A percentile compares a stretch with the other conserved stretches of the same genome.
phyloP scores from a whole-genome alignment of 495 filamentous ascomycete species.

The Xylaria venustula region DNA sequence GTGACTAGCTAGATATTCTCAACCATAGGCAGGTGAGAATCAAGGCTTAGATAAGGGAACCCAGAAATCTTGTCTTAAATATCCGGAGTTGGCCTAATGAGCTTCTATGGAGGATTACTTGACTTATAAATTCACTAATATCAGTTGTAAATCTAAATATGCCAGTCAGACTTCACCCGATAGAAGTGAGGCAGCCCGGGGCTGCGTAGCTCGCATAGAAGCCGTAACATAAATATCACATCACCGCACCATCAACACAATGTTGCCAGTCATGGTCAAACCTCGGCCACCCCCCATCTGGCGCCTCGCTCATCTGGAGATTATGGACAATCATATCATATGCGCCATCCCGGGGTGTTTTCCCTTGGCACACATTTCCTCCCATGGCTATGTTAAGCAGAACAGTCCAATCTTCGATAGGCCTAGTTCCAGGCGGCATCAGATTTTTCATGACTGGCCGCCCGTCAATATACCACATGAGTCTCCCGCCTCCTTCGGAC shows the following conservation, averaged over 20 bases:
- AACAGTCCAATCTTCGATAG: slow-evolving; percentile 39
- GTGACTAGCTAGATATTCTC: no score
- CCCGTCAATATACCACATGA: slow-evolving; percentile 48
- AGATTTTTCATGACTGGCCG: slow-evolving; percentile 38
- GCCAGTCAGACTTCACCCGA: no score
- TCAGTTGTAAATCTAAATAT: no score
- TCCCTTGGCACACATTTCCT: slow-evolving; percentile 42
- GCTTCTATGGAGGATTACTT: no score
- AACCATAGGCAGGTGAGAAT: no score
- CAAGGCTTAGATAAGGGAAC: no score
- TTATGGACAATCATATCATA: slow-evolving; percentile 45
- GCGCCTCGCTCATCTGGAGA: slow-evolving; percentile 35
- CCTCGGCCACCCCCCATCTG: slow-evolving; percentile 37
- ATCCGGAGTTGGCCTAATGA: no score
- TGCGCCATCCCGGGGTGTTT: slow-evolving; percentile 34
- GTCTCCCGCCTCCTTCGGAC: slow-evolving; percentile 18
- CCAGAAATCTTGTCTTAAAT: no score
- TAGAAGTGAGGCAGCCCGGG: no score
- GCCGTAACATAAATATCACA: neutral
- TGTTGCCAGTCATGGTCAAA: slow-evolving; percentile 38
- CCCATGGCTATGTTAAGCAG: slow-evolving; percentile 48
- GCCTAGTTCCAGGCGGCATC: slow-evolving; percentile 39
- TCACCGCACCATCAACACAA: slow-evolving; percentile 31
- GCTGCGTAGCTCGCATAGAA: no score
- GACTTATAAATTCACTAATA: no score